Percentiles rank a stretch among this genome's conserved stretches.
Conservation (phyloP, 345 rosid species). For the Aegle marmelos region DNA sequence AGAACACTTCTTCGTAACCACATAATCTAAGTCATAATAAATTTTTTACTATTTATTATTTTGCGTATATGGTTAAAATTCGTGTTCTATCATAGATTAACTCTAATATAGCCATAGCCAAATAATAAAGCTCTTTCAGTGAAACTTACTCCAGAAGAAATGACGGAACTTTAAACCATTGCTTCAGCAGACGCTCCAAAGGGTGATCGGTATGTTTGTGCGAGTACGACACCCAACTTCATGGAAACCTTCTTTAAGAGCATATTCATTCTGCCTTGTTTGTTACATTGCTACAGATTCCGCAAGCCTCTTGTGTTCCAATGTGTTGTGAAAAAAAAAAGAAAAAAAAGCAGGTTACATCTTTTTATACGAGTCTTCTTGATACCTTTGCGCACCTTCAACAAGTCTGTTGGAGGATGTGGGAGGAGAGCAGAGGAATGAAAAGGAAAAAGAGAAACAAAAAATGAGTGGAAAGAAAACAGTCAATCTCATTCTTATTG, state of each 20-base stretch:
- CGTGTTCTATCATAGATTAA: no score
- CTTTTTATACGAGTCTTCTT: not conserved
- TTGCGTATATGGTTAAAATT: no score
- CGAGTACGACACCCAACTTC: conserved; percentile 18
- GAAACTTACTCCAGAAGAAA: not conserved
- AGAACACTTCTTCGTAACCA: no score
- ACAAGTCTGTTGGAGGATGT: no score
- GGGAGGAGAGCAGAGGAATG: no score
- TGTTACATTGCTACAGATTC: not conserved
- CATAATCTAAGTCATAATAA: no score
- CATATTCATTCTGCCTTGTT: not conserved
- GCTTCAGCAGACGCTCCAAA: not conserved
- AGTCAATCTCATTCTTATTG: no score
- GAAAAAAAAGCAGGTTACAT: no score
- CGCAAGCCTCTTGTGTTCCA: not conserved
- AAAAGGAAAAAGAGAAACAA: no score
- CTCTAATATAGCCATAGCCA: no score
- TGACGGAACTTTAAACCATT: not conserved
- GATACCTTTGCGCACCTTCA: not conserved
- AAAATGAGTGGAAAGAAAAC: no score
- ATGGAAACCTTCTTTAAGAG: conserved; percentile 34
- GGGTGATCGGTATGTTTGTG: not conserved
- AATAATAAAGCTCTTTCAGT: conserved; percentile 20
- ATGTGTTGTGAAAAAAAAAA: not conserved
- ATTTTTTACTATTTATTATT: no score